Base-by-base conservation (phyloP, 371 early-diverging fungal genomes). In the Mortierella sp. region DNA sequence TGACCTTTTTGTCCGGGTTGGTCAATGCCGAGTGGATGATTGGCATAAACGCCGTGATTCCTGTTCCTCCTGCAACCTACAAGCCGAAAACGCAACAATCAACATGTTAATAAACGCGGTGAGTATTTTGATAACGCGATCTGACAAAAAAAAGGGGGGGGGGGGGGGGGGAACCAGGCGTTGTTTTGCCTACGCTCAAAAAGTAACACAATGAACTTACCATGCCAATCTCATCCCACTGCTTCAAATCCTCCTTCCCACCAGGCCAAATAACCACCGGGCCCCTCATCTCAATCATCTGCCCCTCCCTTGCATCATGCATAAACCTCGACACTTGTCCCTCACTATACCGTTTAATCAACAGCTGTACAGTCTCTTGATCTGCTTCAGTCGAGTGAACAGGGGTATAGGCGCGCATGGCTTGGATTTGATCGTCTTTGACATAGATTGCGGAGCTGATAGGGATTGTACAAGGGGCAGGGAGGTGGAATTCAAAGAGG, bases 181-280 rank as follows among this genome's bases (percentile, higher is more conserved):
- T n/a, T n/a, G n/a, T n/a, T n/a, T n/a, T n/a, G n/a, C n/a, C n/a
- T n/a, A n/a, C n/a, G n/a, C n/a, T n/a, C n/a, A 44, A 11, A 5
- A 52, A 0, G n/a, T 13, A 16, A 31, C n/a, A 42, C 48, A 45
- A 10, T 5, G 7, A 0, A 2, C 5, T 47, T 86, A 86, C 87
- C 87, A 86, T 86, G 82, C 87, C 83, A 63, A 86, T 86, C 60
- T 86, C 87, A 34, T 86, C 87, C 82, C 82, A 86, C 31, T 80
- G 65, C 26, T 81, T 78, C 73, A 86, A 63, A 55, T 86, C 87
- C 11, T 77, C 54, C 1, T 47, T 72, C 13, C 80, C 72, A 7
- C 73, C 87, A 1, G 87, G 87, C 87, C 87, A 86, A 55, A 86
- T 80, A 48, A 82, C 19, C 47, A 86, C 76, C 8, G 87, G 87